These are phyloP conservation scores for Populus euphratica DNA, from an alignment of 345 rosid species.

Conservation along the genomic window DNA sequence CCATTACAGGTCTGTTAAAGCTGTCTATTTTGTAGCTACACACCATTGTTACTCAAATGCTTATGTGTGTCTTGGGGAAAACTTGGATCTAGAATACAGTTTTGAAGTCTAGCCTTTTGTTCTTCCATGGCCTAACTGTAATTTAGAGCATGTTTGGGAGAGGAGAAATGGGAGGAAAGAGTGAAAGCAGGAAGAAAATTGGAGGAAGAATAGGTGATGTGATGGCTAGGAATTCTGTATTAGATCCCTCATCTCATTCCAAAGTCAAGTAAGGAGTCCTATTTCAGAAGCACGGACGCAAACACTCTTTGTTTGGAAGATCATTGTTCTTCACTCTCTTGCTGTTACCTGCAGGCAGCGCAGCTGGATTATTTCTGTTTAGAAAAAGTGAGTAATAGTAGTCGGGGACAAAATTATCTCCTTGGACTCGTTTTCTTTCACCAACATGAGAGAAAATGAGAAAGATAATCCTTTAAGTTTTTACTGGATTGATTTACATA, in stretches of 20 bases:
- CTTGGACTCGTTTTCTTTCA: background rate
- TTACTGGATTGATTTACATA: background rate
- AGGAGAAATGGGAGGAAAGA: background rate
- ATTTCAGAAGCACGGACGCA: no score
- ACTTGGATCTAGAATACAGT: background rate
- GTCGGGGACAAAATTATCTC: background rate
- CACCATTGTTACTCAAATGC: background rate
- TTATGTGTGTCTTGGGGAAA: background rate
- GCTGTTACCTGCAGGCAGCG: no score
- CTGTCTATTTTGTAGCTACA: background rate
- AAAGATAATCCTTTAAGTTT: background rate
- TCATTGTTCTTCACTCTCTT: no score
- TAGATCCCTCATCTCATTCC: background rate
- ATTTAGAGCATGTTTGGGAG: background rate
- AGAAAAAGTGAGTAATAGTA: background rate
- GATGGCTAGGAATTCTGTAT: background rate
- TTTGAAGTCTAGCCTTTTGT: background rate
- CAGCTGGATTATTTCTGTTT: background rate
- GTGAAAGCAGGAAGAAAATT: background rate
- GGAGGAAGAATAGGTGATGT: background rate
- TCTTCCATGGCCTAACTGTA: background rate
- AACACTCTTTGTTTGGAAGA: no score
- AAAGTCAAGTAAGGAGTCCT: background rate
- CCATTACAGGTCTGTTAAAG: conserved; percentile 85
- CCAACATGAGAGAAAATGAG: background rate